phyloP scores from a whole-genome alignment of 2,329 filamentous ascomycete species.

The Chaetomium olivaceum region DNA sequence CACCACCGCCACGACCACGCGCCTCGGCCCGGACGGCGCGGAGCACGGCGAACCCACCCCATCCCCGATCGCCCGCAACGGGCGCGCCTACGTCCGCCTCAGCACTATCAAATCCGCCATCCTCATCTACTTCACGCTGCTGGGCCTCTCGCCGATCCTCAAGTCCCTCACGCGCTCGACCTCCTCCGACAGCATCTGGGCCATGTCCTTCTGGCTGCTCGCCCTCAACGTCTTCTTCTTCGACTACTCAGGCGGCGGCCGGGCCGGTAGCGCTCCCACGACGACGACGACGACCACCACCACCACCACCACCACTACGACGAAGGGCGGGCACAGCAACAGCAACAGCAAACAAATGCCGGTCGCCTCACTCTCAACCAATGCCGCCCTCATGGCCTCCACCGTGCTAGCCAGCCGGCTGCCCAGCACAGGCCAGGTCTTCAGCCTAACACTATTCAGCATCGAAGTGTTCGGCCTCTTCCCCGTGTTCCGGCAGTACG shows the following conservation, averaged over 20 bases:
- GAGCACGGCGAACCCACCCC: constrained; percentile 28
- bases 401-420: constrained; percentile 90
- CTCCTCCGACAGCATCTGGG: constrained; percentile 94
- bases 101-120: constrained; percentile 89
- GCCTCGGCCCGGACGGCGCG: constrained; percentile 12
- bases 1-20: neutral
- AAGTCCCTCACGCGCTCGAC: constrained; percentile 95
- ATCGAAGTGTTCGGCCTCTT: constrained; percentile 98
- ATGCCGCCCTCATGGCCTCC: constrained; percentile 93
- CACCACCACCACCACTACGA: neutral
- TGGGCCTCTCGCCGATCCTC: constrained; percentile 90
- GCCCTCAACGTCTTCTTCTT: constrained; percentile 97
- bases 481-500: constrained; percentile 91
- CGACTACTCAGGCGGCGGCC: constrained; percentile 75
- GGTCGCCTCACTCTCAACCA: constrained; percentile 76
- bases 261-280: constrained; percentile 42
- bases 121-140: constrained; percentile 87
- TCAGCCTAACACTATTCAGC: constrained; percentile 90
- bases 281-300: no score
- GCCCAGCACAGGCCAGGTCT: constrained; percentile 88
- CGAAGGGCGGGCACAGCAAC: neutral
- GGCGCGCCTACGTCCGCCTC: constrained; percentile 56
- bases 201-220: constrained; percentile 89
- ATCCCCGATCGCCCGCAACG: constrained; percentile 40
- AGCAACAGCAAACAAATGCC: constrained; percentile 56